Conservation (phyloP, 495 filamentous ascomycete species). For the Bathelium albidoporum region DNA sequence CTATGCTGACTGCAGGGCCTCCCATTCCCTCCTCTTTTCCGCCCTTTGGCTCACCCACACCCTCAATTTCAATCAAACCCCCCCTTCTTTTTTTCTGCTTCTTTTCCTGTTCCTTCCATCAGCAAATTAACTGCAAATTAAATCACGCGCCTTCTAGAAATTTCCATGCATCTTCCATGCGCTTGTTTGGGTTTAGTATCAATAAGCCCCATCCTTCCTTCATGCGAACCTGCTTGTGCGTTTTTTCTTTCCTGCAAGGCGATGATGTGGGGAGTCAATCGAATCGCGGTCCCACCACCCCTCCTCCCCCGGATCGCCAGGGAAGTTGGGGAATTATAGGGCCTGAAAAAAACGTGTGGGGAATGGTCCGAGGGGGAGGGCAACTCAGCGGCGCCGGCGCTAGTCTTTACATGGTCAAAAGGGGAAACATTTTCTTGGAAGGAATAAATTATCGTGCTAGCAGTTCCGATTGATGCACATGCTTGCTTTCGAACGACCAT, state of each 20-base stretch:
- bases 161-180: conserved; percentile 3
- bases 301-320: no score
- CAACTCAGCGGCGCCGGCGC: not conserved
- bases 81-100: not conserved
- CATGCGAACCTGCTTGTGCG: not conserved
- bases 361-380: no score
- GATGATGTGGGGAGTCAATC: no score
- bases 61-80: no score
- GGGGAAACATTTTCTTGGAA: not conserved
- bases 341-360: not conserved
- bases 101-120: not conserved
- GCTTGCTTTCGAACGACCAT: not conserved
- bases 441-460: not conserved
- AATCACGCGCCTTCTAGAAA: conserved; percentile 6
- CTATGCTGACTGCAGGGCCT: not conserved
- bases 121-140: not conserved
- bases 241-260: no score
- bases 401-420: not conserved
- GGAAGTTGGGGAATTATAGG: not conserved
- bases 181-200: not conserved
- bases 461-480: not conserved
- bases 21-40: not conserved
- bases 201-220: no score
- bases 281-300: no score
- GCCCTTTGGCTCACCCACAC: not conserved